Percentiles rank a stretch among this genome's conserved stretches.
Evolutionary conservation across 345 rosid species (phyloP).

Genomic region (Euphorbia tirucalli): DNA sequence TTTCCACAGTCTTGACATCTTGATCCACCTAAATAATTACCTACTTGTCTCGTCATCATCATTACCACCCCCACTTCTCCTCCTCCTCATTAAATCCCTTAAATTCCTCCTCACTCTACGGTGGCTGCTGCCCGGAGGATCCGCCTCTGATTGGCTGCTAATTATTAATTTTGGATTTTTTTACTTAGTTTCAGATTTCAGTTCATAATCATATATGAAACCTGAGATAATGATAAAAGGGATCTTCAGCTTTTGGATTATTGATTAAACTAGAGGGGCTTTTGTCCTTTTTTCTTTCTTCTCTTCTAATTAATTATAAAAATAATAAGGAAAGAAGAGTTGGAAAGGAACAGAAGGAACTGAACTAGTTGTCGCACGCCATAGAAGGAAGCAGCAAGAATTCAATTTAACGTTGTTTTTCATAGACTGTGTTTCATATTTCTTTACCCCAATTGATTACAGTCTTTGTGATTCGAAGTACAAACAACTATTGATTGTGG

Average conservation of each 20-base stretch:
- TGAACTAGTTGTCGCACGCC: neutral
- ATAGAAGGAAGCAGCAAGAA: neutral
- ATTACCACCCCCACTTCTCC: neutral
- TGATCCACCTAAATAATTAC: constrained; percentile 16
- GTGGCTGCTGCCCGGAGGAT: neutral
- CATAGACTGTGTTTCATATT: neutral
- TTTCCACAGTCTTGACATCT: constrained; percentile 75
- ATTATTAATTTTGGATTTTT: no score
- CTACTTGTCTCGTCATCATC: constrained; percentile 18
- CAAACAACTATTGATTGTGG: neutral
- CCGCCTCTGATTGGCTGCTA: no score
- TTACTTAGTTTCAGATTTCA: neutral
- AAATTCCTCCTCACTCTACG: neutral
- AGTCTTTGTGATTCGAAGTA: neutral
- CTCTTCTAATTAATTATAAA: no score
- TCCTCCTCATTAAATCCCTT: neutral
- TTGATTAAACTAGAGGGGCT: neutral
- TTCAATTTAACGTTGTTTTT: neutral
- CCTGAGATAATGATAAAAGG: neutral
- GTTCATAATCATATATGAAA: neutral
- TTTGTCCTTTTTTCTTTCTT: neutral
- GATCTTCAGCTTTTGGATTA: neutral
- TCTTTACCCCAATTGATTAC: neutral
- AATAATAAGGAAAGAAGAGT: neutral
- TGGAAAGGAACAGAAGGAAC: neutral